Evolutionary conservation across 306 rosid genomes (phyloP).

Genomic region (Trichosanthes cucumerina): DNA sequence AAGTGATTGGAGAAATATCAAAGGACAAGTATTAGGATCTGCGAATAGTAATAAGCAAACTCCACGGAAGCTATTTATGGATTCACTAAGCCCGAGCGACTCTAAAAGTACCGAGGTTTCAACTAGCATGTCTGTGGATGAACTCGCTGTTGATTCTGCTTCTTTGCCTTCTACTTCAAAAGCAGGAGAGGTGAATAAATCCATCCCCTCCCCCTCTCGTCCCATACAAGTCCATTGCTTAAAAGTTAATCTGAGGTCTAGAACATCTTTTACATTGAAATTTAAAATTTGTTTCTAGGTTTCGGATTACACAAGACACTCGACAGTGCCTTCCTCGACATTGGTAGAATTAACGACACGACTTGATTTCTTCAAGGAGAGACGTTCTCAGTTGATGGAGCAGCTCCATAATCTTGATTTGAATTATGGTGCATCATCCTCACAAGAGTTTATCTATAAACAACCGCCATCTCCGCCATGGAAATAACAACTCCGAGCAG

Average conservation of each 20-base stretch:
- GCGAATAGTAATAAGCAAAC: slow-evolving; percentile 48
- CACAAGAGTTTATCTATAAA: slow-evolving; percentile 67
- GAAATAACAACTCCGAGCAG: slow-evolving; percentile 28
- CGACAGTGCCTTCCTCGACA: slow-evolving; percentile 75
- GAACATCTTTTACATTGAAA: not conserved
- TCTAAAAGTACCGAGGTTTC: slow-evolving; percentile 85
- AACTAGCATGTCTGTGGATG: slow-evolving; percentile 69
- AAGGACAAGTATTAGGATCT: slow-evolving; percentile 71
- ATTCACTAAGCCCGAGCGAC: slow-evolving; percentile 56
- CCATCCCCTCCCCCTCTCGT: not conserved
- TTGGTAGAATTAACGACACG: slow-evolving; percentile 85
- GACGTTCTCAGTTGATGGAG: slow-evolving; percentile 96
- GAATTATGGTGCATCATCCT: slow-evolving; percentile 65
- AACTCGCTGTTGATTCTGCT: slow-evolving; percentile 56
- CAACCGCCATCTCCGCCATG: slow-evolving; percentile 80
- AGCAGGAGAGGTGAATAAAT: slow-evolving; percentile 61
- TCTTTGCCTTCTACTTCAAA: slow-evolving; percentile 72
- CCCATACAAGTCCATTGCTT: slow-evolving; percentile 2
- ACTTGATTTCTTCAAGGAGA: slow-evolving; percentile 98
- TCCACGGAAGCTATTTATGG: slow-evolving; percentile 61
- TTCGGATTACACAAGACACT: slow-evolving; percentile 60
- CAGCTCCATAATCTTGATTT: slow-evolving; percentile 98
- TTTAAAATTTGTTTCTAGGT: slow-evolving; percentile 29
- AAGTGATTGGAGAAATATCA: slow-evolving; percentile 70
- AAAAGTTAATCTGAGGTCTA: not conserved